Evolutionary conservation across 2,329 filamentous ascomycete genomes (phyloP).

Genomic region (Apiospora marii): DNA sequence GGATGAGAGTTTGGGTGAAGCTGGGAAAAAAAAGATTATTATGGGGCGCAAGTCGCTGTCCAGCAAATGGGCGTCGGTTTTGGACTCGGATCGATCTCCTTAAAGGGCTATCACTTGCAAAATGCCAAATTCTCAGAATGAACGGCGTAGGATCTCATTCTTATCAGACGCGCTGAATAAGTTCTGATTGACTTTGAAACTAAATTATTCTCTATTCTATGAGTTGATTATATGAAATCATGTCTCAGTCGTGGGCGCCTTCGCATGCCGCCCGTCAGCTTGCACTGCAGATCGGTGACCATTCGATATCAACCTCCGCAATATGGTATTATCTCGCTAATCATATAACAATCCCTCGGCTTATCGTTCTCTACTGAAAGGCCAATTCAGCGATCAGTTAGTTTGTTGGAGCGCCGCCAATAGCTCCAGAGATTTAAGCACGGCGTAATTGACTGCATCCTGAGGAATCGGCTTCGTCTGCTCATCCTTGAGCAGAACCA

Average conservation of each 20-base stretch:
- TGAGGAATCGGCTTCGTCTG: not conserved
- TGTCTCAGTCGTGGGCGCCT: too few relatives aligned
- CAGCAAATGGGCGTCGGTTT: not conserved
- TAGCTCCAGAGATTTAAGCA: not conserved
- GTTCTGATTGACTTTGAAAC: not conserved
- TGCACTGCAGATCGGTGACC: too few relatives aligned
- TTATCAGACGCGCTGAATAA: not conserved
- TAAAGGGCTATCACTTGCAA: not conserved
- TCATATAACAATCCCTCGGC: not conserved
- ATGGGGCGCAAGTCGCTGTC: not conserved
- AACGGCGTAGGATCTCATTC: not conserved
- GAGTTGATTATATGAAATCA: too few relatives aligned
- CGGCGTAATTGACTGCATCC: not conserved
- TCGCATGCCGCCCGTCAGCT: too few relatives aligned
- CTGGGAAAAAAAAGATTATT: slow-evolving; percentile 9
- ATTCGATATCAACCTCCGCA: too few relatives aligned
- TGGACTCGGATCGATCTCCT: not conserved
- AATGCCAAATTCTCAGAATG: not conserved
- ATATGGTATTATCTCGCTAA: too few relatives aligned
- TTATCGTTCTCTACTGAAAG: not conserved
- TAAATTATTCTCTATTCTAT: not conserved
- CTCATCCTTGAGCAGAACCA: not conserved
- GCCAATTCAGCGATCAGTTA: not conserved
- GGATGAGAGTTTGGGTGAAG: not conserved
- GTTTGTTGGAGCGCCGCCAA: not conserved